phyloP scores from a whole-genome alignment of 1,284 basidiomycete genomes.

The Rhodotorula sp. region DNA sequence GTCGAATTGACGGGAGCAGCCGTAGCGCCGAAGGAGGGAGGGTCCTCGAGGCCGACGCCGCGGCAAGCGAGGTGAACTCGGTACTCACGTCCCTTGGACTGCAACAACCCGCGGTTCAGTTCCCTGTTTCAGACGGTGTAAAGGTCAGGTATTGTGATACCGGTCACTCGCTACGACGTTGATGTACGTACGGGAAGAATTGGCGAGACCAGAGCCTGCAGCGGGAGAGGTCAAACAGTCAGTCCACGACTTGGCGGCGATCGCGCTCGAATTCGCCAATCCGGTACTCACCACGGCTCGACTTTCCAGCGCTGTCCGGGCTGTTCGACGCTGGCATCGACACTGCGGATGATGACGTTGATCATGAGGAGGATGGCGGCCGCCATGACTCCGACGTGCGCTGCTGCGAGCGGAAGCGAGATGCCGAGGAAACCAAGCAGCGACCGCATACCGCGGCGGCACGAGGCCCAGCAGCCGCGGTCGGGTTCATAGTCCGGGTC shows the following conservation, averaged over 20 bases:
- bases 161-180: neutral
- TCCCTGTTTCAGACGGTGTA: constrained; percentile 4
- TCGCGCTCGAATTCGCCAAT: too few species aligned
- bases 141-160: neutral
- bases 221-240: too few species aligned
- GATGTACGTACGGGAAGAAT: constrained; percentile 26
- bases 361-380: constrained; percentile 21
- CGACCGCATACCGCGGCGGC: constrained; percentile 21
- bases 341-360: constrained; percentile 25
- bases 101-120: constrained; percentile 18
- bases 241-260: too few species aligned
- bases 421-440: constrained; percentile 24
- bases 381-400: constrained; percentile 28
- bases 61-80: constrained; percentile 37
- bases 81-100: constrained; percentile 31
- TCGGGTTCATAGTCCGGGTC: constrained; percentile 23
- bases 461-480: constrained; percentile 10
- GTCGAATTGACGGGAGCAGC: constrained; percentile 4
- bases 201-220: constrained; percentile 16
- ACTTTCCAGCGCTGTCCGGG: constrained; percentile 37
- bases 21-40: constrained; percentile 3
- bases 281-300: constrained; percentile 13
- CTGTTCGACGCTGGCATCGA: constrained; percentile 35
- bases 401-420: constrained; percentile 33
- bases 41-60: constrained; percentile 37